These are phyloP conservation scores for Hansenula sp. DNA, from an alignment of 1,139 yeast genomes.

Conservation along the genomic window DNA sequence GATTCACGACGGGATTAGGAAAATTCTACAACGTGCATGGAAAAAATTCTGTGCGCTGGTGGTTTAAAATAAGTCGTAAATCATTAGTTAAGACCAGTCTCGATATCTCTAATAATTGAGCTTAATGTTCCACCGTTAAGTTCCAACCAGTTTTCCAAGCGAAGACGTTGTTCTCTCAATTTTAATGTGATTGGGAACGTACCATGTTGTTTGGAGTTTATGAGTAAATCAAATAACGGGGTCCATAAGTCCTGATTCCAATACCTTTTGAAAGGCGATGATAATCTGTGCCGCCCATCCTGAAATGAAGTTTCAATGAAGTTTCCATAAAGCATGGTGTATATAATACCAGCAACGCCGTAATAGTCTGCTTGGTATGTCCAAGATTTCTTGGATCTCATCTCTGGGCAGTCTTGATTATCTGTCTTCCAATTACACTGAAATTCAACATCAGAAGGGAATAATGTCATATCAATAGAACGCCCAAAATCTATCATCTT, in stretches of 20 bases:
- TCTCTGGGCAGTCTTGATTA: constrained; percentile 74
- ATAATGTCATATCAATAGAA: constrained; percentile 66
- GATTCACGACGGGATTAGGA: too few species aligned
- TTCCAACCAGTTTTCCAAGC: constrained; percentile 37
- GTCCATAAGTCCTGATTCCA: constrained; percentile 79
- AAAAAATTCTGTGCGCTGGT: too few species aligned
- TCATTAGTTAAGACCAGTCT: constrained; percentile 12
- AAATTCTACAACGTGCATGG: too few species aligned
- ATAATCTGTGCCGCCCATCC: constrained; percentile 29
- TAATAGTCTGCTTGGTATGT: constrained; percentile 80
- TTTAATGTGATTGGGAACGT: constrained; percentile 38
- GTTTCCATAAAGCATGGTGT: constrained; percentile 67
- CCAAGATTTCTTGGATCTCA: constrained; percentile 66
- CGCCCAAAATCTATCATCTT: constrained; percentile 81
- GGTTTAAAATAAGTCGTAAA: not conserved
- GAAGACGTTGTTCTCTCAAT: constrained; percentile 34
- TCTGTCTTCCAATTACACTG: constrained; percentile 61
- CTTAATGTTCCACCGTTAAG: constrained; percentile 9
- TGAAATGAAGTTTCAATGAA: constrained; percentile 43
- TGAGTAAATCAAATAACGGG: constrained; percentile 56
- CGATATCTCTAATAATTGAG: constrained; percentile 13
- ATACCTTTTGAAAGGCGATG: constrained; percentile 57
- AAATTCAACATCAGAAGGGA: constrained; percentile 51
- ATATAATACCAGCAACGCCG: constrained; percentile 76
- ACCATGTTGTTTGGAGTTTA: constrained; percentile 49